Base-by-base conservation (phyloP, 148 eudicot species). In the Diospyros lotus region DNA sequence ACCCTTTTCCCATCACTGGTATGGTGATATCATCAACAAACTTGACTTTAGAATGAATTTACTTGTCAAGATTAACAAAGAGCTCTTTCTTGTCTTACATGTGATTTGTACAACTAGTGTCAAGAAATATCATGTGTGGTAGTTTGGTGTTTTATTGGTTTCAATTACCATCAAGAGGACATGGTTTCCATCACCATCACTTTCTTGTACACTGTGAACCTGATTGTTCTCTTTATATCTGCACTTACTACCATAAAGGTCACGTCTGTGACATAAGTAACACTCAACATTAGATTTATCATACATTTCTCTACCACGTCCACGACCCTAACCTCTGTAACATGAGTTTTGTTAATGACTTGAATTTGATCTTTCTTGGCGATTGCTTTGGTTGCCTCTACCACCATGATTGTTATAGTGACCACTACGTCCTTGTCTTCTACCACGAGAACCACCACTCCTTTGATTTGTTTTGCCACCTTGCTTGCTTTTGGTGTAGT, bases 161-260 rank as follows among this genome's bases (percentile, higher is more conserved):
- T 0, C 12, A 2, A 14, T 9, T 5, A 55, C 12, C 15, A 55
- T 55, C 14, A 9, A 13, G 3, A 55, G 15, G 12, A 14, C 12
- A 9, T 55, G 59, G 3, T 55, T 3, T 10, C 12, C 59, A 55
- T 55, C 15, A 28, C 28, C 28, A 6, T 55, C 59, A 6, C 59
- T 14, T 55, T 55, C 59, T 55, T 55, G 9, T 9, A 2, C 59
- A 1, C 0, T 6, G 3, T 55, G 15, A 55, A 28, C 28, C 28
- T 44, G 52, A 59, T 55, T 48, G 7, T 39, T 6, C 2, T 60
- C 44, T 38, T 52, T 74, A 15, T 14, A 8, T 73, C 44, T 58
- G 45, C 77, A 79, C 48, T 78, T 73, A 78, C 28, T 65, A 6
- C 73, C 45, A 73, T 65, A 78, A 67, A 73, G 77, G 3, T 73